These are phyloP conservation scores for Ustilago hordei DNA, from an alignment of 1,284 basidiomycete genomes.

Conservation along the genomic window DNA sequence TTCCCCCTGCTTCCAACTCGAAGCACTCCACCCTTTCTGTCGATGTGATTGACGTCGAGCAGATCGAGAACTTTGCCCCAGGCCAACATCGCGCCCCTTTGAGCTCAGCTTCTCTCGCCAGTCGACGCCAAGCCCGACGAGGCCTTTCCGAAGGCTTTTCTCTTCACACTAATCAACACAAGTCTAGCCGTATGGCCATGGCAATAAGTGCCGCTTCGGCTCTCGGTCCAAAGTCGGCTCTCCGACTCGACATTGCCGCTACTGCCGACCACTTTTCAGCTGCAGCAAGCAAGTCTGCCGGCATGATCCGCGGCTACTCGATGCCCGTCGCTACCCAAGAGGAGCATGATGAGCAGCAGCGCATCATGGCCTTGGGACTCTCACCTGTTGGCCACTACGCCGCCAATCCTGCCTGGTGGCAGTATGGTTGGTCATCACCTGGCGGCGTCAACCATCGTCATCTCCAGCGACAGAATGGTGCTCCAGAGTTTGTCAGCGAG, in stretches of 20 bases:
- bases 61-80: conserved; percentile 23
- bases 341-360: conserved; percentile 57
- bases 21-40: conserved; percentile 2
- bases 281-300: conserved; percentile 29
- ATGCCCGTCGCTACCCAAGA: conserved; percentile 60
- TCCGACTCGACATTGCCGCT: conserved; percentile 42
- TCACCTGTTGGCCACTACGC: conserved; percentile 26
- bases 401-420: conserved; percentile 49
- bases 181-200: conserved; percentile 12
- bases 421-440: conserved; percentile 49
- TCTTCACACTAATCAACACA: conserved; percentile 10
- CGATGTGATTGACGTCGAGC: conserved; percentile 13
- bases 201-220: not conserved
- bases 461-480: conserved; percentile 13
- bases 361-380: conserved; percentile 49
- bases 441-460: conserved; percentile 44
- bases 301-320: conserved; percentile 60
- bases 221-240: conserved; percentile 19
- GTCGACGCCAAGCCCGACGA: conserved; percentile 31
- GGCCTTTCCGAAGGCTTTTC: conserved; percentile 35
- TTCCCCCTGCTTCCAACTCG: conserved; percentile 24
- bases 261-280: conserved; percentile 21
- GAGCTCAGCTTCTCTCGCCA: conserved; percentile 27
- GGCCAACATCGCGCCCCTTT: not conserved
- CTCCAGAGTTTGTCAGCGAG: conserved; percentile 21